A percentile compares a stretch with the other conserved stretches of the same genome.
phyloP scores from a whole-genome alignment of 495 filamentous ascomycete species.

The Cryomyces antarcticus region DNA sequence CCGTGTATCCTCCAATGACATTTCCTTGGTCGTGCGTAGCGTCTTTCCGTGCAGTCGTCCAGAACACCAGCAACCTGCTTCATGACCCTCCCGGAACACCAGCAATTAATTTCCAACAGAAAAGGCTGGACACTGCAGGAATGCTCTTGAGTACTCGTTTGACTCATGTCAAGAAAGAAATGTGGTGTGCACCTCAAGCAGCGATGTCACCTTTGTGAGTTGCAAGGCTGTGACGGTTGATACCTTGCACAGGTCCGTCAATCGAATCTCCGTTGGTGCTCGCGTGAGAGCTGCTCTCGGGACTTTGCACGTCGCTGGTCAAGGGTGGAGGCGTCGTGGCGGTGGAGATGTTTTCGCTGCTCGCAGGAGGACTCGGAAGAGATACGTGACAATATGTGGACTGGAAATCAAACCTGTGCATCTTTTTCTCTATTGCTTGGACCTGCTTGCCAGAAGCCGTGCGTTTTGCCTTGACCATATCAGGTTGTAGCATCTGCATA shows the following conservation, averaged over 20 bases:
- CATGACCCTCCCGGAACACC: too few species aligned
- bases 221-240: too few species aligned
- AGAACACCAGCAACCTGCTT: too few species aligned
- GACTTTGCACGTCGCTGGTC: constrained; percentile 42
- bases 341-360: constrained; percentile 23
- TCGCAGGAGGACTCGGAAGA: constrained; percentile 14
- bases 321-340: constrained; percentile 36
- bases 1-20: too few species aligned
- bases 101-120: too few species aligned
- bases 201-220: too few species aligned
- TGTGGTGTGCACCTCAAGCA: too few species aligned
- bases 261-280: constrained; percentile 35
- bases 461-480: constrained; percentile 53
- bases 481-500: constrained; percentile 50
- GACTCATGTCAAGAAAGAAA: too few species aligned
- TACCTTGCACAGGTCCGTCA: constrained; percentile 20
- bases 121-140: too few species aligned
- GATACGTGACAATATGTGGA: not conserved
- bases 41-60: too few species aligned
- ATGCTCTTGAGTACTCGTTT: too few species aligned
- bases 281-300: constrained; percentile 38
- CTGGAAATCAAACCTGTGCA: constrained; percentile 11
- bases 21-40: too few species aligned
- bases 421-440: constrained; percentile 20
- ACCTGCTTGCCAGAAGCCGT: constrained; percentile 63